phyloP scores from a whole-genome alignment of 169 alveolate species.

The Eimeria tenella region DNA sequence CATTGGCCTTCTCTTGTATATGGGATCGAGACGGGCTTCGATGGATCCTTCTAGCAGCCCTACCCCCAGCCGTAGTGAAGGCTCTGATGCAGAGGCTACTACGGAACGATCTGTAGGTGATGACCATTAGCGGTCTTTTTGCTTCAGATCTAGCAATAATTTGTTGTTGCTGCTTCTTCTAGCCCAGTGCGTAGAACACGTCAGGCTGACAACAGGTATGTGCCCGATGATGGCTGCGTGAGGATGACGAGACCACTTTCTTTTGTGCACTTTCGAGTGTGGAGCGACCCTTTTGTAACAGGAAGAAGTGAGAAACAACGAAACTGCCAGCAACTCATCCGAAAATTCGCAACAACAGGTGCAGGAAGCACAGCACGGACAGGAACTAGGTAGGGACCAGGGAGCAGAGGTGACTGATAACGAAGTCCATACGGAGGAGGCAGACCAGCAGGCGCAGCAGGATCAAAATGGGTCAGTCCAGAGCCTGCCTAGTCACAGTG shows the following conservation, averaged over 20 bases:
- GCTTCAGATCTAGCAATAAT: background rate
- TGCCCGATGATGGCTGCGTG: background rate
- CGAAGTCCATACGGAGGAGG: background rate
- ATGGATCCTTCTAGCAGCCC: constrained; percentile 18
- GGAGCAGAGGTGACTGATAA: background rate
- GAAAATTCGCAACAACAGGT: background rate
- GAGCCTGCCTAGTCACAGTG: background rate
- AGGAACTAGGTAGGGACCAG: background rate
- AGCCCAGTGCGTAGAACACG: background rate
- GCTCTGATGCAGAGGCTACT: constrained; percentile 18
- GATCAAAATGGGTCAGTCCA: background rate
- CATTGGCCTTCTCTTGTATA: background rate
- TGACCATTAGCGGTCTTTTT: background rate
- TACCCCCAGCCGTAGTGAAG: background rate
- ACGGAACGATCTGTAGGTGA: constrained; percentile 3
- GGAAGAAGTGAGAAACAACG: background rate
- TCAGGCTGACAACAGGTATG: background rate
- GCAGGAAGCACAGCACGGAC: constrained; percentile 11
- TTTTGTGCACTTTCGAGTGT: background rate
- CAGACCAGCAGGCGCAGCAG: background rate
- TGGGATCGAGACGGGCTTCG: background rate
- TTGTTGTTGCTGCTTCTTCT: background rate
- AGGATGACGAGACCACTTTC: background rate
- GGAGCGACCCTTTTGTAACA: background rate
- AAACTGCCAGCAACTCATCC: background rate